Percentiles rank a stretch among this genome's conserved stretches.
phyloP scores from a whole-genome alignment of 768 basidiomycete species.

The Trametes coccinea region DNA sequence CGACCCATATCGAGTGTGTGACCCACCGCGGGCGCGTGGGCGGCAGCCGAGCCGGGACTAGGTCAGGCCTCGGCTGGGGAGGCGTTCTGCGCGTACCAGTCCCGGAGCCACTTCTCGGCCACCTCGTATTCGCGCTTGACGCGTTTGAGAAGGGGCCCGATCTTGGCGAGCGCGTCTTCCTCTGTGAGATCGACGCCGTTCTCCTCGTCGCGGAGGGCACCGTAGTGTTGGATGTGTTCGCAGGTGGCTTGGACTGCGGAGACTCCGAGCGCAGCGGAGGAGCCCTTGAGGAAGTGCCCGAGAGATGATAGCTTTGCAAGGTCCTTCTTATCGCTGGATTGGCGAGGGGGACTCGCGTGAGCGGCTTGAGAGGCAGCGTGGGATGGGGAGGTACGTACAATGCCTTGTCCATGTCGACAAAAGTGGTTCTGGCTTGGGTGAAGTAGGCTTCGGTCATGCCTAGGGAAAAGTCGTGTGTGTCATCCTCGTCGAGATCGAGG shows the following conservation, averaged over 20 bases:
- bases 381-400: conserved; percentile 58
- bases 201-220: conserved; percentile 64
- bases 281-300: conserved; percentile 97
- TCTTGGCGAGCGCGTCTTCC: conserved; percentile 57
- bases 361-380: background rate
- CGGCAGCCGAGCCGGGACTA: background rate
- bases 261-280: conserved; percentile 91
- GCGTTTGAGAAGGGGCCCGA: conserved; percentile 53
- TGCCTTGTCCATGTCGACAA: conserved; percentile 72
- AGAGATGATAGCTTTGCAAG: conserved; percentile 65
- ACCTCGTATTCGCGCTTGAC: conserved; percentile 69
- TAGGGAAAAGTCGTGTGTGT: conserved; percentile 69
- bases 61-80: conserved; percentile 15
- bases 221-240: conserved; percentile 90
- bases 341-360: background rate
- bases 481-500: conserved; percentile 90
- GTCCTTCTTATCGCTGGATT: conserved; percentile 53
- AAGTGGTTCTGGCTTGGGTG: conserved; percentile 74
- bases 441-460: conserved; percentile 83
- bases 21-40: background rate
- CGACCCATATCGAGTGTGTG: background rate
- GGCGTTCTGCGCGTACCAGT: conserved; percentile 44
- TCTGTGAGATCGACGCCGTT: conserved; percentile 42
- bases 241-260: conserved; percentile 79
- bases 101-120: conserved; percentile 68